Conservation (phyloP, 306 rosid species). For the Acacia confusa region DNA sequence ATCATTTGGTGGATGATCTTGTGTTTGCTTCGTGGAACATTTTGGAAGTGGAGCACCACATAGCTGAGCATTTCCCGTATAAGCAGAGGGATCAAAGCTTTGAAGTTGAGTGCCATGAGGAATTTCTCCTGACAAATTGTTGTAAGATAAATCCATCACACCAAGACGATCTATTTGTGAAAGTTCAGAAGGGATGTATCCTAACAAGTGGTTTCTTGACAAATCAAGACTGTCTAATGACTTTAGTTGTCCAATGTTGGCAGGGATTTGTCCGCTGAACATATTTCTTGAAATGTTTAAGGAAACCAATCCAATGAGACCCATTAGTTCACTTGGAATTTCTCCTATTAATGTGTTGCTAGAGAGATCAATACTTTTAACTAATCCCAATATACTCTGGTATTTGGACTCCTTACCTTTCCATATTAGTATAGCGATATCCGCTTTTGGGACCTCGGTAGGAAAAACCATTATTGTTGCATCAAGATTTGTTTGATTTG, state of each 20-base stretch:
- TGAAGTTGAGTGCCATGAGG: not conserved
- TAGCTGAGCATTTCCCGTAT: not conserved
- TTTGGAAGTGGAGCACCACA: not conserved
- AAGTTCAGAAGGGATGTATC: not conserved
- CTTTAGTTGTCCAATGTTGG: not conserved
- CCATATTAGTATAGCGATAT: not conserved
- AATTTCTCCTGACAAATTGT: not conserved
- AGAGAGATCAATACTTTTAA: not conserved
- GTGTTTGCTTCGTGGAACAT: not conserved
- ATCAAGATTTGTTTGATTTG: not conserved
- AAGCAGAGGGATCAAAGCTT: not conserved
- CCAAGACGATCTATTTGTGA: not conserved
- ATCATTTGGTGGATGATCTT: not conserved
- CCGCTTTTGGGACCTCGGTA: no score
- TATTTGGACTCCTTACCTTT: not conserved
- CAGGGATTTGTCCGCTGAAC: not conserved
- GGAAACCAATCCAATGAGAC: not conserved
- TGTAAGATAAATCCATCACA: not conserved
- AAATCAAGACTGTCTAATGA: not conserved
- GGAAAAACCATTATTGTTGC: not conserved
- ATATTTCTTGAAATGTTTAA: not conserved
- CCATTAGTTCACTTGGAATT: not conserved
- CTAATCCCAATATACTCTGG: not conserved
- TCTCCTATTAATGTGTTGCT: not conserved
- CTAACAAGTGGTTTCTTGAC: not conserved